Percentiles rank a stretch among this genome's conserved stretches.
Evolutionary conservation across 108 stramenopile species (phyloP).

Genomic region (Stephanodiscus minutulus): DNA sequence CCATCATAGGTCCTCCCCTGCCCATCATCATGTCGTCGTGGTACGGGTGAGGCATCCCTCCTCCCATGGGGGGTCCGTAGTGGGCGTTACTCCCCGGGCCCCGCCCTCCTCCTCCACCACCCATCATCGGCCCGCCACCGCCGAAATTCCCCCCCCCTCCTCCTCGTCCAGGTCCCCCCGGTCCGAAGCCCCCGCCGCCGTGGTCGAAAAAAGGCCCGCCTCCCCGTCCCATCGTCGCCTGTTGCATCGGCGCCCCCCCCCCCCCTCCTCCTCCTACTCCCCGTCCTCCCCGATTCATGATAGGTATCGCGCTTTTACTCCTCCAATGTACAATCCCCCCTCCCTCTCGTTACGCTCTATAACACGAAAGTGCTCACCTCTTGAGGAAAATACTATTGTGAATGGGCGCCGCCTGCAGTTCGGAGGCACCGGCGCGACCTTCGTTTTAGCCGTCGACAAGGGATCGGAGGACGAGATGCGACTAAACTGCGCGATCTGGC

Average conservation of each 20-base stretch:
- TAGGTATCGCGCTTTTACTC: background rate
- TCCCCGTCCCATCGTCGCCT: background rate
- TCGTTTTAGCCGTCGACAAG: too few species aligned
- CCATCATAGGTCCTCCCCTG: background rate
- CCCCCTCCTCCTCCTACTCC: background rate
- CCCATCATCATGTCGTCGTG: background rate
- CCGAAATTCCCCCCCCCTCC: background rate
- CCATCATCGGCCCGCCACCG: background rate
- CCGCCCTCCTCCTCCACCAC: background rate
- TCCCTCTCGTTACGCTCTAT: too few species aligned
- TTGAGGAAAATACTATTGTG: background rate
- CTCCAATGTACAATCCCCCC: too few species aligned
- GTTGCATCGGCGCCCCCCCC: background rate
- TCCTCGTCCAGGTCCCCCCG: background rate
- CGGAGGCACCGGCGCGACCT: too few species aligned
- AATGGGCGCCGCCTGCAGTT: background rate
- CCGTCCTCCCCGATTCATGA: conserved; percentile 5
- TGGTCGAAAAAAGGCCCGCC: background rate
- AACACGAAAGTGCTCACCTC: background rate
- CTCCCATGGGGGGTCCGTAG: background rate
- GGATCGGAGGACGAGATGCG: too few species aligned
- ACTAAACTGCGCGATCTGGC: too few species aligned
- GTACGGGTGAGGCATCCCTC: background rate
- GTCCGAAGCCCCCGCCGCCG: conserved; percentile 1
- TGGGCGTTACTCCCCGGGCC: background rate